Conservation (phyloP, 805 yeast species). For the Ogataea chonburiensis region DNA sequence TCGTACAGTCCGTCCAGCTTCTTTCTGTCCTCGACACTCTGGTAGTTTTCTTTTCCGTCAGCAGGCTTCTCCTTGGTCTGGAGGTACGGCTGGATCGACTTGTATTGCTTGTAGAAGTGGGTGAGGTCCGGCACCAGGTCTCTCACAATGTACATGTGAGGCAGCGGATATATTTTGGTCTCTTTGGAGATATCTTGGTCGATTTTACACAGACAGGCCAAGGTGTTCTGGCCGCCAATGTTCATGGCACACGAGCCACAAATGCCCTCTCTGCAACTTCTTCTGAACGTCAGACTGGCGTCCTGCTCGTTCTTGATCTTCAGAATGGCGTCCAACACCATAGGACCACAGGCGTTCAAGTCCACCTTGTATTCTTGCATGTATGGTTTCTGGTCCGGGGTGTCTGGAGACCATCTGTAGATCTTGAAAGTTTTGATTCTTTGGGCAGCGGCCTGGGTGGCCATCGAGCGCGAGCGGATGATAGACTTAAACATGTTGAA, state of each 20-base stretch:
- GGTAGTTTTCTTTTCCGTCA: conserved; percentile 92
- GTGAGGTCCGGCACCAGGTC: conserved; percentile 98
- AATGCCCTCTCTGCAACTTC: conserved; percentile 99
- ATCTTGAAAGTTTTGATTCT: conserved; percentile 82
- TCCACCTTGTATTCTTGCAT: conserved; percentile 83
- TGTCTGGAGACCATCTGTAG: conserved; percentile 98
- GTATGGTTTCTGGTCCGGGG: conserved; percentile 87
- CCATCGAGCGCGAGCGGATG: conserved; percentile 35
- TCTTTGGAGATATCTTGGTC: conserved; percentile 75
- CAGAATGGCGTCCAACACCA: conserved; percentile 92
- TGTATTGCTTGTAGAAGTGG: conserved; percentile 96
- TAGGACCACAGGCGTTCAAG: conserved; percentile 92
- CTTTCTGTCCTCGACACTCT: conserved; percentile 87
- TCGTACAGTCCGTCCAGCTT: conserved; percentile 96
- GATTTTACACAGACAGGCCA: conserved; percentile 94
- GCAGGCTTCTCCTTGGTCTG: conserved; percentile 75
- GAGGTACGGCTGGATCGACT: conserved; percentile 94
- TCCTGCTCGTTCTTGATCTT: conserved; percentile 97
- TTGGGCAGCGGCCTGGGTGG: conserved; percentile 56
- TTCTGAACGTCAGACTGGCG: conserved; percentile 90
- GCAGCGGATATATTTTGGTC: conserved; percentile 90
- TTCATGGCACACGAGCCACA: conserved; percentile 99
- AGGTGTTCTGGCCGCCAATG: conserved; percentile 95
- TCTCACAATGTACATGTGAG: conserved; percentile 96
- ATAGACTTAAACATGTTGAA: conserved; percentile 9